Conservation (phyloP, 768 basidiomycete genomes). For the Amanita polypyramis region DNA sequence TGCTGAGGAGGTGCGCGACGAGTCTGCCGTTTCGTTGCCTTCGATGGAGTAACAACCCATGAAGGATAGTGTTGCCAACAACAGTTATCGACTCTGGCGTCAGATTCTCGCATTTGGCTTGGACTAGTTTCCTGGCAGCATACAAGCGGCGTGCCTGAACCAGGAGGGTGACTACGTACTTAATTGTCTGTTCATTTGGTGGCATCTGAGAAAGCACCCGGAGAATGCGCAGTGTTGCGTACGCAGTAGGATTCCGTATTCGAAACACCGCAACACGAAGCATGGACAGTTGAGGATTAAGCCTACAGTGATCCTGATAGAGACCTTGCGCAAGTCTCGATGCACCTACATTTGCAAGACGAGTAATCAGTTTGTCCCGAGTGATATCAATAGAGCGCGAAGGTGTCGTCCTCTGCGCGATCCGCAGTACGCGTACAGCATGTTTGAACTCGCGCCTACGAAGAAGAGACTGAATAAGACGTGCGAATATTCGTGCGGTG, state of each 20-base stretch:
- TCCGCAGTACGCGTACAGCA: constrained; percentile 22
- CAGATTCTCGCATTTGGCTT: constrained; percentile 16
- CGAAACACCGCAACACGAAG: constrained; percentile 17
- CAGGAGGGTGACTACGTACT: constrained; percentile 26
- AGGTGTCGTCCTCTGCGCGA: constrained; percentile 13
- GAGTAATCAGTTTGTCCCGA: constrained; percentile 20
- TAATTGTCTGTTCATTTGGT: constrained; percentile 17
- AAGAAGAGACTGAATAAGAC: constrained; percentile 30
- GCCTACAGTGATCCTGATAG: constrained; percentile 5
- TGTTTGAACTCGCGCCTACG: constrained; percentile 25
- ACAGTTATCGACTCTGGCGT: constrained; percentile 25
- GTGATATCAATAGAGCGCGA: constrained; percentile 17
- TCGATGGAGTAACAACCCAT: constrained; percentile 25
- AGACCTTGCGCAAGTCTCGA: constrained; percentile 15
- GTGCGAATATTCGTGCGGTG: constrained; percentile 24
- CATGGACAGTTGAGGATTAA: constrained; percentile 16
- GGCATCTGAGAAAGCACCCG: constrained; percentile 17
- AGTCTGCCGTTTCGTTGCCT: constrained; percentile 31
- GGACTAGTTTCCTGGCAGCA: constrained; percentile 35
- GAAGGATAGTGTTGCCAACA: constrained; percentile 49
- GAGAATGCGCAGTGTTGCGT: constrained; percentile 13
- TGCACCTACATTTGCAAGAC: constrained; percentile 23
- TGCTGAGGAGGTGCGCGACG: constrained; percentile 30
- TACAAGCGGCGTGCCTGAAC: constrained; percentile 29
- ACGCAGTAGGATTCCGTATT: constrained; percentile 10